Evolutionary conservation across 495 filamentous ascomycete species (phyloP), one percentile per base, ranked within the genome.

Genomic region (Astrothelium macrocarpum): DNA sequence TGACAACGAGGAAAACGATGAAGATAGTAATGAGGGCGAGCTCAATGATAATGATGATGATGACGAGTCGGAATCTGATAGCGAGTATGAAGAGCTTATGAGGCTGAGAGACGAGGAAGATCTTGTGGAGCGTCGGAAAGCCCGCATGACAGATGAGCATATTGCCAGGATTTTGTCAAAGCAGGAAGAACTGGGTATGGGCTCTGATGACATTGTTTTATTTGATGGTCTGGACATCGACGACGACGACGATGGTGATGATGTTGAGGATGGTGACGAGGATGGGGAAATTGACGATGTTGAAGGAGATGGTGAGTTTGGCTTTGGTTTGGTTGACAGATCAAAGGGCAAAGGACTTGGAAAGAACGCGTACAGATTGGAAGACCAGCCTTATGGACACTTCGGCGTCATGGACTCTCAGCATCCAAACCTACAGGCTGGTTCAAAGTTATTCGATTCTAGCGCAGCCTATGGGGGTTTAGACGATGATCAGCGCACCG

Each of bases 391-490:
- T n/a, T 29, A 56, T 29, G 23, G 49, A 56, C 87, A 83, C 29
- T 84, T 96, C 65, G 90, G 96, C 70, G 78, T 94, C 32, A 90
- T 90, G 84, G 90, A 94, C 66, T 89, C 87, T 72, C 80, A 87
- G 26, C 81, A 85, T n/a, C 85, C 79, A 5, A 85, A 81, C 61
- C 63, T 84, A 25, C 77, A 77, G 53, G 79, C 76, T 42, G 84
- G 80, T 66, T 67, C 80, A 46, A 87, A 86, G 68, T 79, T 83
- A 73, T 66, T 80, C 75, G 71, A 72, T 25, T 56, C 63, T 3
- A 62, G 70, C 64, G 78, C 71, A 34, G 78, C 87, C 62, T 78
- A 86, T 39, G 66, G 64, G 12, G 66, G 39, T 7, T 70, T 90
- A 1, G 95, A 96, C 71, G 84, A 84, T 1, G 94, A 96, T 20